Percentiles rank a stretch among this genome's conserved stretches.
These are phyloP conservation scores for Globomyces pollinis-pini DNA, from an alignment of 192 early-diverging fungal genomes.

Conservation along the genomic window DNA sequence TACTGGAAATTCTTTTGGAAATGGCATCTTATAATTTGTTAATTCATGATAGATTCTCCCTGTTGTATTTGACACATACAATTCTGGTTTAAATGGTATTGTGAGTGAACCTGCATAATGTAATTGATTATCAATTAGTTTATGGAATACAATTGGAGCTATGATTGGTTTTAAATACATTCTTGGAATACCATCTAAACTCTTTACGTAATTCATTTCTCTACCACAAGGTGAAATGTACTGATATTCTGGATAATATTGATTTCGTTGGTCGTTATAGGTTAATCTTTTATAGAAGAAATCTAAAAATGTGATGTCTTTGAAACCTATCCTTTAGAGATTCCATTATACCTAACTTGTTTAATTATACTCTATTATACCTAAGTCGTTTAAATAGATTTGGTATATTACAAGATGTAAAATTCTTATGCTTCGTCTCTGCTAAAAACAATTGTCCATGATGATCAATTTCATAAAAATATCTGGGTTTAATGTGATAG, in stretches of 20 bases:
- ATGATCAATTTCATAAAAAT: slow-evolving; percentile 4
- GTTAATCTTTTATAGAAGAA: slow-evolving; percentile 4
- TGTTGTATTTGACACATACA: too few relatives aligned
- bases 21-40: too few relatives aligned
- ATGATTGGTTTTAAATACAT: background rate
- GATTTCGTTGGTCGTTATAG: background rate
- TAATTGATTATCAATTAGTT: background rate
- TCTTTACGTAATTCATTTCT: slow-evolving; percentile 3
- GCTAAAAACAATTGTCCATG: slow-evolving; percentile 11
- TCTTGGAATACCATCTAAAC: background rate
- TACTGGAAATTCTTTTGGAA: too few relatives aligned
- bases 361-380: too few relatives aligned
- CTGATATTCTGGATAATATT: background rate
- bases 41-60: too few relatives aligned
- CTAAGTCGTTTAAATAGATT: too few relatives aligned
- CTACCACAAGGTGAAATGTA: background rate
- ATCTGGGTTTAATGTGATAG: too few relatives aligned
- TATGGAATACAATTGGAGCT: slow-evolving; percentile 5
- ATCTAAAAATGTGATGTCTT: slow-evolving; percentile 6
- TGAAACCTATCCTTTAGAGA: too few relatives aligned
- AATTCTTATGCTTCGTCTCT: slow-evolving; percentile 7
- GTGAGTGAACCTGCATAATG: background rate
- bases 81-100: background rate
- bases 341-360: too few relatives aligned
- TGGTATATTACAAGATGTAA: slow-evolving; percentile 14